Conservation (phyloP, 2,329 filamentous ascomycete genomes). For the Pseudogymnoascus destructans region DNA sequence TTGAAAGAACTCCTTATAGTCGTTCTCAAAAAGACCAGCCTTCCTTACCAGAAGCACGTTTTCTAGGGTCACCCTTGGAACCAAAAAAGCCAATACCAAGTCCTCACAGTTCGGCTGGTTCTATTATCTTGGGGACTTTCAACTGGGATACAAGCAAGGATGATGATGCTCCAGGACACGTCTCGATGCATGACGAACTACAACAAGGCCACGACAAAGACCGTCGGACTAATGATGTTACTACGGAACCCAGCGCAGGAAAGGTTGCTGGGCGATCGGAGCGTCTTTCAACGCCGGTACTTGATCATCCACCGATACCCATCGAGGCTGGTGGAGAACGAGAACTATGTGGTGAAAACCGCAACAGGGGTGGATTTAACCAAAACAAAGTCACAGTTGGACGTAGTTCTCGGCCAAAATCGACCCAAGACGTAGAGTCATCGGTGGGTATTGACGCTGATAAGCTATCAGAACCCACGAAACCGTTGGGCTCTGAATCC, state of each 20-base stretch:
- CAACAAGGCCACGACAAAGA: neutral
- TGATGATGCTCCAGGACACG: neutral
- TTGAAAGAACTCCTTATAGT: constrained; percentile 1
- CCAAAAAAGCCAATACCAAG: neutral
- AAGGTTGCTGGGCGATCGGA: neutral
- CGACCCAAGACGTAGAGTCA: neutral
- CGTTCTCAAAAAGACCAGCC: neutral
- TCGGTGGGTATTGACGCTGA: neutral
- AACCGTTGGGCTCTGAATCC: neutral
- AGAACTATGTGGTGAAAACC: neutral
- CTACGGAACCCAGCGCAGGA: neutral
- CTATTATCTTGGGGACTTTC: constrained; percentile 5
- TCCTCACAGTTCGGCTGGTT: neutral
- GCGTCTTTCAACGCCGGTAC: neutral
- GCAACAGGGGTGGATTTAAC: neutral
- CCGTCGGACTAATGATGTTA: neutral
- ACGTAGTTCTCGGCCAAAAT: neutral
- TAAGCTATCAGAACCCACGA: neutral
- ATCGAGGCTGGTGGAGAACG: neutral
- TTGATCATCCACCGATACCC: neutral
- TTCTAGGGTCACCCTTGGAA: neutral
- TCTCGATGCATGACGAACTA: neutral
- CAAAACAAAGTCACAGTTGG: neutral
- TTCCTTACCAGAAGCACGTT: neutral
- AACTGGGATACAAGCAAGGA: neutral